Conservation (phyloP, 495 filamentous ascomycete species). For the Penicillium angulare region DNA sequence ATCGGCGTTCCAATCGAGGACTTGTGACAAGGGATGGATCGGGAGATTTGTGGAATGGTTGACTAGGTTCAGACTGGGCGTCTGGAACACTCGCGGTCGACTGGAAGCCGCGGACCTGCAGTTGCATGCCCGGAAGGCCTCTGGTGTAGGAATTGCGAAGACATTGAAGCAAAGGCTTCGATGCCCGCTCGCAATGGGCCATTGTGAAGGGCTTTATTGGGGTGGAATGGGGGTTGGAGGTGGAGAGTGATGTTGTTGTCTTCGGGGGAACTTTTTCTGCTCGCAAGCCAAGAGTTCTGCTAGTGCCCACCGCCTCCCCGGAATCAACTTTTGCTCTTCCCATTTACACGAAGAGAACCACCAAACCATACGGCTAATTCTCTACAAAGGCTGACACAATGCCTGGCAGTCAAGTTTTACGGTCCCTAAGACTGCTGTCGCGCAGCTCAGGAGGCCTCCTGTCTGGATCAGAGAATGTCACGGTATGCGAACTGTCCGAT, state of each 20-base stretch:
- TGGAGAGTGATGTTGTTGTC: slow-evolving; percentile 25
- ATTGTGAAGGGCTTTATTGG: slow-evolving; percentile 42
- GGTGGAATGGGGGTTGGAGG: slow-evolving; percentile 16
- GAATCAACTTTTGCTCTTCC: slow-evolving; percentile 40
- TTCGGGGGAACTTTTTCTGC: slow-evolving; percentile 42
- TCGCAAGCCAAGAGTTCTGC: slow-evolving; percentile 36
- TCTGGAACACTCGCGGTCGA: slow-evolving; percentile 38
- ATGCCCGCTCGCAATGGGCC: slow-evolving; percentile 68
- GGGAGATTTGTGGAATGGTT: slow-evolving; percentile 38
- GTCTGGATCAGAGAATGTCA: slow-evolving; percentile 44
- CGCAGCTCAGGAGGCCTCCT: slow-evolving; percentile 43
- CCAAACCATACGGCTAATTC: slow-evolving; percentile 7
- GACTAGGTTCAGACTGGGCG: slow-evolving; percentile 36
- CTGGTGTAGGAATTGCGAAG: slow-evolving; percentile 49
- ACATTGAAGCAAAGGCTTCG: slow-evolving; percentile 63
- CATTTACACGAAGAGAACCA: slow-evolving; percentile 15
- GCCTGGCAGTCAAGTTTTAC: slow-evolving; percentile 37
- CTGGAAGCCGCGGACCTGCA: slow-evolving; percentile 40
- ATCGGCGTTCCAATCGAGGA: slow-evolving; percentile 56
- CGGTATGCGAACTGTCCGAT: slow-evolving; percentile 32
- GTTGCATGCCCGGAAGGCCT: slow-evolving; percentile 30
- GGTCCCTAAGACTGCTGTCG: slow-evolving; percentile 41
- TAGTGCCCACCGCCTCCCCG: slow-evolving; percentile 34
- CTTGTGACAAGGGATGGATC: slow-evolving; percentile 53
- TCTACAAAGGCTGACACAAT: slow-evolving; percentile 26